Percentiles rank a stretch among this genome's conserved stretches.
These are phyloP conservation scores for Dovyalis caffra DNA, from an alignment of 345 rosid species.

Conservation along the genomic window DNA sequence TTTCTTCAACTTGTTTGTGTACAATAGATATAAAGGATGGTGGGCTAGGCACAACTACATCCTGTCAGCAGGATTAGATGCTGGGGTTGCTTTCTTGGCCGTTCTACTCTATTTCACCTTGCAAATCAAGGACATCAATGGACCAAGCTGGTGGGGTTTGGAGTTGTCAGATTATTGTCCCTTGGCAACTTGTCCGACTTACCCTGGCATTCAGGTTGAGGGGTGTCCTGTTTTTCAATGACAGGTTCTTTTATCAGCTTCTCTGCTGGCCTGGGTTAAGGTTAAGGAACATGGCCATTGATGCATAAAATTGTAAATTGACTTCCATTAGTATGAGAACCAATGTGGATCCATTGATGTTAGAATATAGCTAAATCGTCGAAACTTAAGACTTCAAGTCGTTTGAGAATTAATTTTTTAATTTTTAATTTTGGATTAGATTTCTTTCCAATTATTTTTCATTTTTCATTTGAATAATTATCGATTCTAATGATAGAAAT, in stretches of 20 bases:
- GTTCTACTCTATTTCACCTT: constrained; percentile 35
- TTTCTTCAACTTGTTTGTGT: constrained; percentile 20
- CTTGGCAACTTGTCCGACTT: constrained; percentile 41
- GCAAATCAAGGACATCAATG: constrained; percentile 32
- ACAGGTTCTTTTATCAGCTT: background rate
- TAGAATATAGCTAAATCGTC: too few relatives aligned
- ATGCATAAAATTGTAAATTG: too few relatives aligned
- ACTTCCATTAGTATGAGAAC: background rate
- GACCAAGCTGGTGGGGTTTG: constrained; percentile 58
- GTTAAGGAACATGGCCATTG: background rate
- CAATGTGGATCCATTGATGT: background rate
- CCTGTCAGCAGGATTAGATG: constrained; percentile 52
- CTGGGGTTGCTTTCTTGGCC: constrained; percentile 55
- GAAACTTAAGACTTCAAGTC: too few relatives aligned
- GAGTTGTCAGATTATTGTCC: constrained; percentile 47
- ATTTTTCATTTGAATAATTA: too few relatives aligned
- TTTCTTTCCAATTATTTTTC: too few relatives aligned
- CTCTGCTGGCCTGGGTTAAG: background rate
- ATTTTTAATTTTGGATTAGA: too few relatives aligned
- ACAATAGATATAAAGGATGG: constrained; percentile 41
- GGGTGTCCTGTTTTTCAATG: constrained; percentile 39
- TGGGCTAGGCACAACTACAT: constrained; percentile 54
- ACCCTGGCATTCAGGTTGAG: constrained; percentile 36
- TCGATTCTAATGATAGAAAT: too few relatives aligned
- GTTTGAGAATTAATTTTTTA: too few relatives aligned